Percentiles rank a stretch among this genome's conserved stretches.
These are phyloP conservation scores for Yarrowia galli DNA, from an alignment of 1,139 yeast species.

Conservation along the genomic window DNA sequence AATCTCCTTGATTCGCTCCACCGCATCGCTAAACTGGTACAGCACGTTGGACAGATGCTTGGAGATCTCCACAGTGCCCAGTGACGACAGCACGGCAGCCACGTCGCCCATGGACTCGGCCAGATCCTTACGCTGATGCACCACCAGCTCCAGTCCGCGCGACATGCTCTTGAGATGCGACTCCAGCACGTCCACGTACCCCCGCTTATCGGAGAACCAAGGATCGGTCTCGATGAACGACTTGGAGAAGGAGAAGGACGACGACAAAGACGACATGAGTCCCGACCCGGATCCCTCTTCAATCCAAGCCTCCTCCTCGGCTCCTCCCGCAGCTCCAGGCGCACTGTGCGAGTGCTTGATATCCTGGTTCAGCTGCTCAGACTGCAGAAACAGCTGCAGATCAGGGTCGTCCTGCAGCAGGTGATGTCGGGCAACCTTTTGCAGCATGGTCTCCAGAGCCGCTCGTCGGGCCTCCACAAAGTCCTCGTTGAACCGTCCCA, in stretches of 20 bases:
- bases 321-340: constrained; percentile 50
- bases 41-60: constrained; percentile 68
- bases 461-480: constrained; percentile 86
- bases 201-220: constrained; percentile 73
- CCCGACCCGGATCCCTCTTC: constrained; percentile 30
- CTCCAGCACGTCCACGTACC: constrained; percentile 75
- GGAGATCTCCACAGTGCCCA: constrained; percentile 80
- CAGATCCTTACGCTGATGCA: constrained; percentile 77
- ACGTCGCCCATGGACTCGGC: constrained; percentile 71
- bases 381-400: constrained; percentile 76
- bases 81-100: constrained; percentile 59
- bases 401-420: constrained; percentile 73
- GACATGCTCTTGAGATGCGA: constrained; percentile 72
- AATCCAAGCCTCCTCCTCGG: constrained; percentile 31
- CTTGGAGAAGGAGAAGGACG: constrained; percentile 37
- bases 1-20: constrained; percentile 72
- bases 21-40: constrained; percentile 73
- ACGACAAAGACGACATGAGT: constrained; percentile 38
- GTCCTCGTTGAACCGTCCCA: constrained; percentile 86
- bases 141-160: constrained; percentile 75
- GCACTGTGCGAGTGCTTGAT: constrained; percentile 45
- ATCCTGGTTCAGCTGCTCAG: constrained; percentile 71
- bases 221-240: constrained; percentile 72
- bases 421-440: constrained; percentile 65
- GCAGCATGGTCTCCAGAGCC: constrained; percentile 88